Evolutionary conservation across 768 basidiomycete genomes (phyloP), one percentile per base, ranked within the genome.

Genomic region (Auricularia cornea): DNA sequence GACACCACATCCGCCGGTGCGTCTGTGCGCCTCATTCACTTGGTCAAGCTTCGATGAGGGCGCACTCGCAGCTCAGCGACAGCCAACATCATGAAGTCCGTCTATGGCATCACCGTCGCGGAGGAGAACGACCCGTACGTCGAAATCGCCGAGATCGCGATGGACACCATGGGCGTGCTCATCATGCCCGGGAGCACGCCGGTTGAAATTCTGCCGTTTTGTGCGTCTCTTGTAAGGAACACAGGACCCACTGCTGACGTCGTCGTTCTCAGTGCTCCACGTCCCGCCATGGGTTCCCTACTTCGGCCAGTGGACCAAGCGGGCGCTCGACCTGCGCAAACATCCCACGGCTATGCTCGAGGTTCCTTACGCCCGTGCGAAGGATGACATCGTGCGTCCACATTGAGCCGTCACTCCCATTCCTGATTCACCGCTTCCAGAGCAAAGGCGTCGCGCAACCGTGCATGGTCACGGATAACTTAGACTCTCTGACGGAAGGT

Each of bases 61-160:
- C n/a, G n/a, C n/a, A n/a, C n/a, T n/a, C n/a, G n/a, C n/a, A 79
- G 77, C 38, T 66, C 71, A 62, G 68, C 73, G 2, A 73, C 72
- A 18, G 69, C 75, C 3, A 63, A 77, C 30, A 74, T 78, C n/a
- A 69, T 82, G 60, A 73, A 72, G 35, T 67, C 78, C 10, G 68
- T 72, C 0, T 81, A 82, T 48, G 80, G 80, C 1, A 78, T 79
- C 62, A 67, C 75, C 18, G 72, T 77, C 16, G 63, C 73, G 62
- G 65, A 73, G 1, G 70, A 65, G 28, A 65, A 76, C 0, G 80
- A 82, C 60, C 75, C 71, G 18, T 75, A 79, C 62, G 66, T 79
- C 23, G 65, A 62, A 14, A 61, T 74, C 38, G 73, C 71, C 1
- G 65, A 75, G 8, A 66, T 67, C 6, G 67, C 67, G 18, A 66